A percentile compares a stretch with the other conserved stretches of the same genome.
Conservation (phyloP, 2,329 filamentous ascomycete species). For the Venturia nashicola region DNA sequence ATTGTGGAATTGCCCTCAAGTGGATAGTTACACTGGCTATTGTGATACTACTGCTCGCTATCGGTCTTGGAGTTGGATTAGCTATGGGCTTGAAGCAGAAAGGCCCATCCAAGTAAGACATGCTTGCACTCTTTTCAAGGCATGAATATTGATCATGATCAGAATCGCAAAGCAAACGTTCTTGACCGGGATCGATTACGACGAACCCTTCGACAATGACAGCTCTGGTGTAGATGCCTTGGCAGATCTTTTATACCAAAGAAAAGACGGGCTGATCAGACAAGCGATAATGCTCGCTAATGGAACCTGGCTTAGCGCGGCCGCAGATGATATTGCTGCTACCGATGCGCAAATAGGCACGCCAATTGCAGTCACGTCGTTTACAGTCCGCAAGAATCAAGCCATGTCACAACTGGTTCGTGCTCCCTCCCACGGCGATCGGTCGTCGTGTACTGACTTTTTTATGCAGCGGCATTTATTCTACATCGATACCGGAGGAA, state of each 20-base stretch:
- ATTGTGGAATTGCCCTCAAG: background rate
- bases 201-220: background rate
- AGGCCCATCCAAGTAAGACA: background rate
- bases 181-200: background rate
- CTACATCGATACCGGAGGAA: background rate
- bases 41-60: background rate
- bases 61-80: background rate
- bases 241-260: background rate
- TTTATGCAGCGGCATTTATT: background rate
- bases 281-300: background rate
- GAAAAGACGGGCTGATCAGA: background rate
- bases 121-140: background rate
- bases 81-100: background rate
- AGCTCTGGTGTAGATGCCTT: background rate
- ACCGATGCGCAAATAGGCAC: background rate
- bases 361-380: background rate
- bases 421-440: background rate
- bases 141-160: background rate
- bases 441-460: conserved; percentile 1
- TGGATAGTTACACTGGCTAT: background rate
- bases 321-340: background rate
- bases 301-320: background rate
- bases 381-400: conserved; percentile 4
- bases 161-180: background rate
- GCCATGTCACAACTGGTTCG: background rate